A percentile compares a stretch with the other conserved stretches of the same genome.
These are phyloP conservation scores for Psilocybe azurescens DNA, from an alignment of 768 basidiomycete genomes.

Conservation along the genomic window DNA sequence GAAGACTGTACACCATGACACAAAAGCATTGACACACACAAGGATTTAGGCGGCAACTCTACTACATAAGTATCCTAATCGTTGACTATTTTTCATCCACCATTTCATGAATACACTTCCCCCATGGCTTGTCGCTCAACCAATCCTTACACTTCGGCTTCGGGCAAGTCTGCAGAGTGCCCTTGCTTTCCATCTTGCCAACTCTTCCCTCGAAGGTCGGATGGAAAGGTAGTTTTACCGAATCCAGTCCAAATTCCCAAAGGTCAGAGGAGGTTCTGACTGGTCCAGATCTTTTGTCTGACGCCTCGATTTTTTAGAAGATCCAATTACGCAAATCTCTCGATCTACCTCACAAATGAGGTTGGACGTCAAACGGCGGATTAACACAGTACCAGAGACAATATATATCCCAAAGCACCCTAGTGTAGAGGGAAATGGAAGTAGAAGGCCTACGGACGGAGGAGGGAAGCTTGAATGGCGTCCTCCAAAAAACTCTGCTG, in stretches of 20 bases:
- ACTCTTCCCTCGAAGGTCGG: conserved; percentile 26
- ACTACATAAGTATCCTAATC: not conserved
- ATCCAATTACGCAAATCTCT: not conserved
- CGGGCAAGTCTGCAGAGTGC: conserved; percentile 15
- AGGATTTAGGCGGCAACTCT: conserved; percentile 1
- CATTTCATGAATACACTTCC: conserved; percentile 7
- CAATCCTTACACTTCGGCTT: not conserved
- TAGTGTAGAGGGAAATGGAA: not conserved
- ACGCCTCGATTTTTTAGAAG: not conserved
- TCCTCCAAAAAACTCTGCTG: not conserved
- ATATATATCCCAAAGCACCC: not conserved
- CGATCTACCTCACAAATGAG: not conserved
- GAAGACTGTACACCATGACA: not conserved
- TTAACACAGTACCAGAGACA: not conserved
- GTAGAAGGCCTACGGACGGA: not conserved
- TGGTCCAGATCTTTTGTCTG: not conserved
- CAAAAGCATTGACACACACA: not conserved
- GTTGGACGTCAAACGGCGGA: not conserved
- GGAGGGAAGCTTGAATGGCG: not conserved
- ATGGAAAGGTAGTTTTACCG: conserved; percentile 27
- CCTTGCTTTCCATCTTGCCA: conserved; percentile 23
- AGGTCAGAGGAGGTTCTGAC: conserved; percentile 13
- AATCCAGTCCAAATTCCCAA: conserved; percentile 18
- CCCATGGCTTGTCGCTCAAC: conserved; percentile 17
- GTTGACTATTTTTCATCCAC: not conserved